Conservation (phyloP, 768 basidiomycete genomes). For the Calocera cornea region DNA sequence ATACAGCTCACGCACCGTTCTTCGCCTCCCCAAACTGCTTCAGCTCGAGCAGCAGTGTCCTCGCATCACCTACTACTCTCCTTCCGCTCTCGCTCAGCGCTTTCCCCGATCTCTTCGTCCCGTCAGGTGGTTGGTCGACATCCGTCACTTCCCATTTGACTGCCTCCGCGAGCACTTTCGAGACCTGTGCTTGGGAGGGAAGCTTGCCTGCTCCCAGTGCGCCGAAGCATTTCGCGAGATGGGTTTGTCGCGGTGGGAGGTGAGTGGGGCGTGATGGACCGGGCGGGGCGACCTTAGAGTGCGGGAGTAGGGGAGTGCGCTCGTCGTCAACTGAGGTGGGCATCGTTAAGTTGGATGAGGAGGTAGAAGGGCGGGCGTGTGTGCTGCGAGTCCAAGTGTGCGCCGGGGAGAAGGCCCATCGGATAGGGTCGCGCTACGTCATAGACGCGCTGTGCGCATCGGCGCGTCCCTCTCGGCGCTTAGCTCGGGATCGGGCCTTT, state of each 20-base stretch:
- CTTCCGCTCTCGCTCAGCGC: neutral
- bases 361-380: no score
- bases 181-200: neutral
- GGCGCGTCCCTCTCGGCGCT: no score
- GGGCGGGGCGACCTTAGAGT: neutral
- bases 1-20: neutral
- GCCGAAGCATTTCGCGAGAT: neutral
- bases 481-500: no score
- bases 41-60: neutral
- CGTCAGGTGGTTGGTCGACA: neutral
- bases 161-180: neutral
- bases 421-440: no score
- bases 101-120: neutral
- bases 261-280: neutral
- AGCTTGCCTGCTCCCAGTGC: neutral
- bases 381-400: no score
- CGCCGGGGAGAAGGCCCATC: no score
- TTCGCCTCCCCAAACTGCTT: neutral
- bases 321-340: neutral
- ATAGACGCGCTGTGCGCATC: no score
- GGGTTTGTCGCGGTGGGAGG: neutral
- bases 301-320: neutral
- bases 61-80: neutral
- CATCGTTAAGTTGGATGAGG: neutral
- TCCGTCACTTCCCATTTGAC: neutral